phyloP scores from a whole-genome alignment of 2,329 filamentous ascomycete species.

The Pestalotiopsis sp. region DNA sequence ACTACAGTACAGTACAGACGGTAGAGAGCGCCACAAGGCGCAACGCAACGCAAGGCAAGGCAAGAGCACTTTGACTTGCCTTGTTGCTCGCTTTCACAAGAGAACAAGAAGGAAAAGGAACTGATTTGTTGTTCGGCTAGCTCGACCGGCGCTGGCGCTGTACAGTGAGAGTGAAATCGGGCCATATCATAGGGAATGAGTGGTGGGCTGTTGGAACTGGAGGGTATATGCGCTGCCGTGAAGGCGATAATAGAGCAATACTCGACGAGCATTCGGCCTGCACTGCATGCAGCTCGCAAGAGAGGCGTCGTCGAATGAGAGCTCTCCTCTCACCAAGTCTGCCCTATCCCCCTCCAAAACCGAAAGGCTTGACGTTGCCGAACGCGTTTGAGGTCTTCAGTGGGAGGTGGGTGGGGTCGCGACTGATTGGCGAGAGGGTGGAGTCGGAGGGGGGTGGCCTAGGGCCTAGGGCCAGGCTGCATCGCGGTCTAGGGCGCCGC shows the following conservation, averaged over 20 bases:
- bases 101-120: no score
- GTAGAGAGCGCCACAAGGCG: not conserved
- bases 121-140: no score
- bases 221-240: constrained; percentile 10
- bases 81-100: no score
- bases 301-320: not conserved
- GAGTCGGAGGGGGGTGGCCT: not conserved
- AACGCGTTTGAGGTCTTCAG: constrained; percentile 48
- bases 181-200: not conserved
- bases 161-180: not conserved
- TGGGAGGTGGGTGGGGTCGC: constrained; percentile 27
- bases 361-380: constrained; percentile 35
- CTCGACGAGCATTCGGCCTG: no score
- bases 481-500: not conserved
- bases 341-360: constrained; percentile 16
- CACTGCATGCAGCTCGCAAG: no score
- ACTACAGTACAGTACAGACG: not conserved
- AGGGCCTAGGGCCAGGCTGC: not conserved
- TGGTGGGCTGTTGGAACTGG: not conserved
- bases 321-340: constrained; percentile 19
- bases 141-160: not conserved
- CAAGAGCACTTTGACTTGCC: no score
- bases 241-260: not conserved
- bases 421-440: constrained; percentile 30
- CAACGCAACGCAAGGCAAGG: not conserved